phyloP scores from a whole-genome alignment of 2,329 filamentous ascomycete genomes.

The Boeremia lycopersici region DNA sequence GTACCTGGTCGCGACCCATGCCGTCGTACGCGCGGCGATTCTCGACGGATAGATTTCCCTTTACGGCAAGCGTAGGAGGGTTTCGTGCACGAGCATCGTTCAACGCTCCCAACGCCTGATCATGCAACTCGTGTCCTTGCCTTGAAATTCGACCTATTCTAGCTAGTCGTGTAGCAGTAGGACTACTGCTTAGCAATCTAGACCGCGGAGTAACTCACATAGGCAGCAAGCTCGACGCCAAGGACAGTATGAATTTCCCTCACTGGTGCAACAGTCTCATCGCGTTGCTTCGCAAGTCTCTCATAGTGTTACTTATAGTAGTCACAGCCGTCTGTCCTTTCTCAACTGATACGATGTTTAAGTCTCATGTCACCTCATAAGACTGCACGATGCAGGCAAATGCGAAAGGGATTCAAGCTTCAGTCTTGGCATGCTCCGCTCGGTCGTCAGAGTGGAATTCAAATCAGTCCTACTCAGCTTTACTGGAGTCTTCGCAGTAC shows the following conservation, averaged over 20 bases:
- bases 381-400: conserved; percentile 19
- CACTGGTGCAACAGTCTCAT: conserved; percentile 10
- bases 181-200: neutral
- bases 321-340: neutral
- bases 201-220: neutral
- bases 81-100: neutral
- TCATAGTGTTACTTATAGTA: neutral
- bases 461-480: no score
- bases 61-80: conserved; percentile 14
- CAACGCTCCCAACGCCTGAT: neutral
- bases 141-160: neutral
- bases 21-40: conserved; percentile 9
- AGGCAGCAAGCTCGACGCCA: neutral
- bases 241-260: neutral
- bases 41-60: conserved; percentile 25
- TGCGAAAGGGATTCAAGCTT: conserved; percentile 11
- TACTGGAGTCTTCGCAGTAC: no score
- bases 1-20: conserved; percentile 19
- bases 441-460: no score
- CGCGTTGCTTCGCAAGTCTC: neutral
- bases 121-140: neutral
- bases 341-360: neutral
- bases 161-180: neutral
- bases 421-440: conserved; percentile 10
- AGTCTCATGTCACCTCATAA: neutral